These are phyloP conservation scores for Didymella sp. DNA, from an alignment of 2,329 filamentous ascomycete species.

Conservation along the genomic window DNA sequence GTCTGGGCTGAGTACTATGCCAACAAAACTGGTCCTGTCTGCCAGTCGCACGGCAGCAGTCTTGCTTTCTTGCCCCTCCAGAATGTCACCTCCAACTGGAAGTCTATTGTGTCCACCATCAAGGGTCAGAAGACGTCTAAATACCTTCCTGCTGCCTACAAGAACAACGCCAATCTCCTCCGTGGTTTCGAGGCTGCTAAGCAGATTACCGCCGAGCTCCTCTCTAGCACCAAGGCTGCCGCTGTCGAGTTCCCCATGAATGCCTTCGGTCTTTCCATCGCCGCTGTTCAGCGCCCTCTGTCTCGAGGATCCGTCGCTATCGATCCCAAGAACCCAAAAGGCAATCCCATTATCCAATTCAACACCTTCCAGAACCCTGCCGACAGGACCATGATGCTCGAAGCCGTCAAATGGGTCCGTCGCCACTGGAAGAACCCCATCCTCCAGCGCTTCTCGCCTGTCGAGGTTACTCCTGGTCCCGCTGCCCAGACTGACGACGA, in stretches of 20 bases:
- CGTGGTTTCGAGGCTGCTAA: constrained; percentile 29
- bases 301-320: constrained; percentile 43
- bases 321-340: constrained; percentile 38
- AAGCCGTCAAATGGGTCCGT: constrained; percentile 40
- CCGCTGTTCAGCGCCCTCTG: constrained; percentile 13
- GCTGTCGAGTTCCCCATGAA: constrained; percentile 29
- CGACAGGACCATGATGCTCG: constrained; percentile 40
- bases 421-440: constrained; percentile 34
- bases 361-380: constrained; percentile 44
- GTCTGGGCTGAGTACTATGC: constrained; percentile 39
- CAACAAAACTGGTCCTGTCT: constrained; percentile 41
- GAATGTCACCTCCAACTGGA: constrained; percentile 5
- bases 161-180: constrained; percentile 24
- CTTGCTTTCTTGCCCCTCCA: constrained; percentile 16
- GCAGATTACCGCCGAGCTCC: constrained; percentile 27
- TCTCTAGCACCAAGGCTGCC: constrained; percentile 31
- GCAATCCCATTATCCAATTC: constrained; percentile 37
- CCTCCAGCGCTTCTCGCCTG: constrained; percentile 37
- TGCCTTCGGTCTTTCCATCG: constrained; percentile 22
- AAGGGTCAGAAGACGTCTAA: constrained; percentile 12
- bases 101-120: constrained; percentile 9
- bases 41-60: constrained; percentile 19
- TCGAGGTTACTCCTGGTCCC: constrained; percentile 34
- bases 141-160: constrained; percentile 27
- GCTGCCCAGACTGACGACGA: constrained; percentile 26